Evolutionary conservation across 805 yeast genomes (phyloP), one percentile per base, ranked within the genome.

Genomic region (Suhomyces sp.): DNA sequence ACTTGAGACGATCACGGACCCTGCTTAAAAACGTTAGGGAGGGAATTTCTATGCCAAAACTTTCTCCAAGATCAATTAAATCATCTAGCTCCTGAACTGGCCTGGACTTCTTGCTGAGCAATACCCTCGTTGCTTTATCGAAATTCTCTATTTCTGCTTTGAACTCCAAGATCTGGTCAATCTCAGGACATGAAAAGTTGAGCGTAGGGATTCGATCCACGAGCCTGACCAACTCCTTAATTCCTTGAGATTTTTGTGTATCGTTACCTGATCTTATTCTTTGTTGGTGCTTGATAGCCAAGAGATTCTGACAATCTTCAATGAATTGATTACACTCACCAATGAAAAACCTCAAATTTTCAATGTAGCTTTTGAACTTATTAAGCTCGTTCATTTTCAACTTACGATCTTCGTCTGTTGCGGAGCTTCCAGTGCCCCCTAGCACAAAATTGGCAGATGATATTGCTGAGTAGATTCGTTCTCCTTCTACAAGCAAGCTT

Each of bases 31-130:
- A 74, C 15, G 54, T 57, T 47, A 75, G 63, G 1, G 85, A 77
- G 2, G 82, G 79, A 13, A 87, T 64, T 5, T 72, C 76, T 38
- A 88, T 65, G 4, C 88, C 88, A 61, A 86, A 80, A 2, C 84
- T 76, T 52, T 75, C 72, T 1, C 92, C 93, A 36, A 82, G 65
- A 44, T 75, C 78, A 23, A 85, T 78, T 63, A 86, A 64, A 41
- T 80, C 83, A 36, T 74, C 68, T 48, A 83, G 74, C 24, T 85
- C 87, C 13, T 71, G 73, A 6, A 72, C 49, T 1, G 72, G 58
- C 19, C 71, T 73, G 12, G 54, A 59, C 24, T 63, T 59, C 22
- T 63, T 66, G 2, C 81, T 60, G 15, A 81, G 55, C 22, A 72
- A 67, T 2, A 64, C 55, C 8, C 78, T 63, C 31, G 82, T 82